Evolutionary conservation across 495 filamentous ascomycete genomes (phyloP).

Genomic region (Bombardia bombarda): DNA sequence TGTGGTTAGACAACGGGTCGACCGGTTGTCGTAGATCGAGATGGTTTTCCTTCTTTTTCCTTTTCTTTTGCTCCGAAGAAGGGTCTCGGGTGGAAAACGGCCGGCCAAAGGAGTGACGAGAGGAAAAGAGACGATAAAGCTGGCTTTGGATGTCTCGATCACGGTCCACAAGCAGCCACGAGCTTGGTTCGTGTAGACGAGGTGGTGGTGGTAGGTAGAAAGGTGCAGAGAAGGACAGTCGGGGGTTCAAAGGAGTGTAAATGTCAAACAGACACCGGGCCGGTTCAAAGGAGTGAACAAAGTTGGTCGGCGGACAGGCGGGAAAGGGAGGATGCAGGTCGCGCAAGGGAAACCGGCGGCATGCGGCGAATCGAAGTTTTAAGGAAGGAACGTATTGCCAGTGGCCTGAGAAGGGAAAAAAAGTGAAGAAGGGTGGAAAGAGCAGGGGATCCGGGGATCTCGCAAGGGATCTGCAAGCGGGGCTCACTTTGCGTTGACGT

Average conservation of each 20-base stretch:
- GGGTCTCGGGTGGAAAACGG: conserved; percentile 20
- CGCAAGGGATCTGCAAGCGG: background rate
- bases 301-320: conserved; percentile 7
- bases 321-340: conserved; percentile 1
- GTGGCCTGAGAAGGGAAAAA: conserved; percentile 13
- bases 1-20: conserved; percentile 24
- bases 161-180: conserved; percentile 14
- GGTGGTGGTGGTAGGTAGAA: background rate
- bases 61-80: conserved; percentile 10
- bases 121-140: conserved; percentile 10
- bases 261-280: background rate
- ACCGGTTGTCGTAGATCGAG: conserved; percentile 25
- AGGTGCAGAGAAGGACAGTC: background rate
- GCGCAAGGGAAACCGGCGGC: conserved; percentile 1
- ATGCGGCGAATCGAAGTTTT: conserved; percentile 8
- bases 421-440: conserved; percentile 13
- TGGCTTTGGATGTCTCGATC: conserved; percentile 7
- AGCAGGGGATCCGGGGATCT: conserved; percentile 4
- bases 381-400: conserved; percentile 32
- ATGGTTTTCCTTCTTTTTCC: conserved; percentile 6
- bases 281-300: conserved; percentile 14
- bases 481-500: background rate
- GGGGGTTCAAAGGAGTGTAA: background rate
- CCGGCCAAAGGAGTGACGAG: conserved; percentile 29
- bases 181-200: conserved; percentile 7